A percentile compares a stretch with the other conserved stretches of the same genome.
Conservation (phyloP, 192 early-diverging fungal species). For the Rhizophagus clarus region DNA sequence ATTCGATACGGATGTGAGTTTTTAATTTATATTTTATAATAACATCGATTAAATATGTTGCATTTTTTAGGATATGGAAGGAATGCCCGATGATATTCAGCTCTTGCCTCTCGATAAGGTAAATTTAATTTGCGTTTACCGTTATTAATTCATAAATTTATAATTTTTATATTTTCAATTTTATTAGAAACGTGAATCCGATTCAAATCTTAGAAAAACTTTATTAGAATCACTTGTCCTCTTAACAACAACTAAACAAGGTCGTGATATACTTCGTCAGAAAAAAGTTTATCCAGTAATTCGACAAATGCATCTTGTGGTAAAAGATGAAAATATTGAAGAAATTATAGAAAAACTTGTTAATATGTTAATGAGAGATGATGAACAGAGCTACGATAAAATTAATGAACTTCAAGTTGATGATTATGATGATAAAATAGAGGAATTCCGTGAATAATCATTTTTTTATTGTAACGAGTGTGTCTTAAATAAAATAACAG, state of each 20-base stretch:
- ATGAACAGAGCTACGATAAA: slow-evolving; percentile 32
- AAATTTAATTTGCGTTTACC: not conserved
- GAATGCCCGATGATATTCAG: slow-evolving; percentile 92
- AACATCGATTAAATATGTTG: too few species aligned
- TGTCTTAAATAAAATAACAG: too few species aligned
- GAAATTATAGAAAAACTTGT: slow-evolving; percentile 80
- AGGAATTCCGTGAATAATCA: not conserved
- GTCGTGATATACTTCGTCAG: slow-evolving; percentile 77
- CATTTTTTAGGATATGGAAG: slow-evolving; percentile 76
- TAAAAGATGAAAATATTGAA: slow-evolving; percentile 68
- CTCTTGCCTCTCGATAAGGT: slow-evolving; percentile 77
- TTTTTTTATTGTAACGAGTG: too few species aligned
- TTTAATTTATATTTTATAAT: too few species aligned
- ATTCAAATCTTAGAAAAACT: slow-evolving; percentile 68
- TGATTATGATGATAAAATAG: slow-evolving; percentile 38
- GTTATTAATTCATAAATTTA: not conserved
- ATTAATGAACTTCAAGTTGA: slow-evolving; percentile 36
- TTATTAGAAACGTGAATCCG: slow-evolving; percentile 72
- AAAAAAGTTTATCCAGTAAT: slow-evolving; percentile 87
- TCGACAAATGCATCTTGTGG: slow-evolving; percentile 77
- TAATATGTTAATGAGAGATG: slow-evolving; percentile 85
- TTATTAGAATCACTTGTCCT: slow-evolving; percentile 83
- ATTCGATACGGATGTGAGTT: slow-evolving; percentile 77
- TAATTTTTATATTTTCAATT: not conserved
- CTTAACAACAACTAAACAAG: slow-evolving; percentile 72